Conservation (phyloP, 345 rosid species). For the Clarkia xantiana region DNA sequence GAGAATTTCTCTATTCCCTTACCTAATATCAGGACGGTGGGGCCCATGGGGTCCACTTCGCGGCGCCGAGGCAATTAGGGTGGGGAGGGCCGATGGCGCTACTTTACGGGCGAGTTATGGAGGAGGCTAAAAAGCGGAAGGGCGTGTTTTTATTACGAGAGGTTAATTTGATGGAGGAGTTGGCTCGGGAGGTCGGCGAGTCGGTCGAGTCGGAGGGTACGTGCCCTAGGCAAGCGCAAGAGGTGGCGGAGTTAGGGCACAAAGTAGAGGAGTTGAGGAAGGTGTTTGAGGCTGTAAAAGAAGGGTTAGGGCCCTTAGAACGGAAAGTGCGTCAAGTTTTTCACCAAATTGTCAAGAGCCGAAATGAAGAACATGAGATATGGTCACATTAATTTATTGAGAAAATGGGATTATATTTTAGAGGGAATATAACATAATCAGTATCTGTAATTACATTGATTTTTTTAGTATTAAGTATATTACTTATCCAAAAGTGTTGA, state of each 20-base stretch:
- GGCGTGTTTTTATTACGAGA: conserved; percentile 62
- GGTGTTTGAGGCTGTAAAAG: conserved; percentile 37
- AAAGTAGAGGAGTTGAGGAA: conserved; percentile 50
- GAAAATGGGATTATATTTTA: too few relatives aligned
- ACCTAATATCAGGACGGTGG: too few relatives aligned
- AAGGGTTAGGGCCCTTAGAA: conserved; percentile 73
- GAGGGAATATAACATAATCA: too few relatives aligned
- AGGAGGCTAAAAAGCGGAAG: conserved; percentile 74
- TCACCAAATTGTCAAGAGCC: conserved; percentile 65
- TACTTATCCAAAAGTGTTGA: too few relatives aligned
- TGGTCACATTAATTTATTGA: too few relatives aligned
- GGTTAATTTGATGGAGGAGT: conserved; percentile 59
- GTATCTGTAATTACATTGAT: too few relatives aligned
- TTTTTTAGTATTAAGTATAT: too few relatives aligned
- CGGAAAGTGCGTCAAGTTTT: conserved; percentile 66
- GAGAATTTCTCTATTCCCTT: too few relatives aligned
- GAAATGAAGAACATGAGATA: conserved; percentile 45
- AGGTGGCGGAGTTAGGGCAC: conserved; percentile 47
- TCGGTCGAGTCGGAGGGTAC: conserved; percentile 49
- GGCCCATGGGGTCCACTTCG: conserved; percentile 66
- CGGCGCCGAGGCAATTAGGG: conserved; percentile 45
- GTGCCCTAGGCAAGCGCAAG: conserved; percentile 44
- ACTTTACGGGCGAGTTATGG: conserved; percentile 59
- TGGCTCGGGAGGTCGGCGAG: conserved; percentile 44
- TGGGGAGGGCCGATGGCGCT: conserved; percentile 60